phyloP scores from a whole-genome alignment of 257 asterid species.

The Plantago ovata region DNA sequence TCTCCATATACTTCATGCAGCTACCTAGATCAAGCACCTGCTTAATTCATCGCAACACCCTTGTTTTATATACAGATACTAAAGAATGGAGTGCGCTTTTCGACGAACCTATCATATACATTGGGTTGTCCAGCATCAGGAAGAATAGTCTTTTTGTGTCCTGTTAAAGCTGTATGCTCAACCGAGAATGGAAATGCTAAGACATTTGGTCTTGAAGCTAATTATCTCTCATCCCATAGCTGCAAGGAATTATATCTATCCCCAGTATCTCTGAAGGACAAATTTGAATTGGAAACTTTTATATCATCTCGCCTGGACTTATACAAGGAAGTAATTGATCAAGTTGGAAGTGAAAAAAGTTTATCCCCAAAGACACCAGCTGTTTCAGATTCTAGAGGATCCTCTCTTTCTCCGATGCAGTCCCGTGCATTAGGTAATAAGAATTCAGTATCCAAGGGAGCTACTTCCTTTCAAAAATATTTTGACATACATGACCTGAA shows the following conservation, averaged over 20 bases:
- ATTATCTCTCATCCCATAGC: conserved; percentile 34
- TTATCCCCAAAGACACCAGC: conserved; percentile 76
- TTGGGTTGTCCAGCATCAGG: conserved; percentile 82
- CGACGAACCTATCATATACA: conserved; percentile 57
- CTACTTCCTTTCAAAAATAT: conserved; percentile 31
- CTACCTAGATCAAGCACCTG: background rate
- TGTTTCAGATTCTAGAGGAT: conserved; percentile 37
- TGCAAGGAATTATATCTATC: conserved; percentile 59
- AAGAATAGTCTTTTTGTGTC: conserved; percentile 58
- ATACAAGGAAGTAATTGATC: conserved; percentile 27
- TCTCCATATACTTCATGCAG: too few relatives aligned
- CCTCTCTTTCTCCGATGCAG: conserved; percentile 38
- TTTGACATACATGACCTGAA: conserved; percentile 34
- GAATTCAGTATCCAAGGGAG: conserved; percentile 31
- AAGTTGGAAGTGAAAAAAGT: conserved; percentile 28
- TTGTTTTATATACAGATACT: conserved; percentile 47
- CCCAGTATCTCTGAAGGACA: conserved; percentile 44
- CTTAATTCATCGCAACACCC: conserved; percentile 8
- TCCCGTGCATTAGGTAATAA: conserved; percentile 31
- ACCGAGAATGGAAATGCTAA: conserved; percentile 32
- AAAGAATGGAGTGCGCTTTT: conserved; percentile 67
- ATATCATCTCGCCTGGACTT: conserved; percentile 30
- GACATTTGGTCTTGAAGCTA: conserved; percentile 25
- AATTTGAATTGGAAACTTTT: too few relatives aligned
- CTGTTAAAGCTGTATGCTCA: conserved; percentile 37